A percentile compares a stretch with the other conserved stretches of the same genome.
phyloP scores from a whole-genome alignment of 345 rosid genomes.

The Populus pruinosa region DNA sequence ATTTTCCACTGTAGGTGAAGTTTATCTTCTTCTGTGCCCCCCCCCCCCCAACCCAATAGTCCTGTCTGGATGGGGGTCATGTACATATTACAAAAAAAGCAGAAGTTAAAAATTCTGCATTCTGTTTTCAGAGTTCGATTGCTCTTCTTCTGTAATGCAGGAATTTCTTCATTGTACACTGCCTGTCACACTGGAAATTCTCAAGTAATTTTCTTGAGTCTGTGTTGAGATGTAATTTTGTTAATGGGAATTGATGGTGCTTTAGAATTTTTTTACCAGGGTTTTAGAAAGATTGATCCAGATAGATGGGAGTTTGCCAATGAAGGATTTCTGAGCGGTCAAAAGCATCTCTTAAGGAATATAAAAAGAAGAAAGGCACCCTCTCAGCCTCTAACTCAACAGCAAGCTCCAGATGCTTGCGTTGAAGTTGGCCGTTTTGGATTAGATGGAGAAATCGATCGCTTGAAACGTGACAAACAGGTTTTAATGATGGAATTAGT shows the following conservation, averaged over 20 bases:
- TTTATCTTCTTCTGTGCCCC: background rate
- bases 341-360: constrained; percentile 62
- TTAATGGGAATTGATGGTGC: background rate
- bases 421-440: constrained; percentile 54
- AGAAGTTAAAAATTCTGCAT: too few species aligned
- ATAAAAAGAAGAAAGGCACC: constrained; percentile 62
- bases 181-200: background rate
- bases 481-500: constrained; percentile 54
- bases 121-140: background rate
- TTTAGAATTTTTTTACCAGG: constrained; percentile 32
- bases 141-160: background rate
- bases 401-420: constrained; percentile 44
- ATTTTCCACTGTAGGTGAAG: background rate
- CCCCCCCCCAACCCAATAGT: background rate
- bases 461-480: constrained; percentile 60
- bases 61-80: constrained; percentile 20
- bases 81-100: background rate
- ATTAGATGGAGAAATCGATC: constrained; percentile 39
- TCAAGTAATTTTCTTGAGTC: background rate
- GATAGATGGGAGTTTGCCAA: constrained; percentile 83
- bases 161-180: background rate
- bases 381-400: constrained; percentile 30
- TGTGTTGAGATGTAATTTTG: background rate
- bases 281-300: constrained; percentile 79
- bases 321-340: constrained; percentile 76